These are phyloP conservation scores for Rhizopogon roseolus DNA, from an alignment of 768 basidiomycete species.

Conservation along the genomic window DNA sequence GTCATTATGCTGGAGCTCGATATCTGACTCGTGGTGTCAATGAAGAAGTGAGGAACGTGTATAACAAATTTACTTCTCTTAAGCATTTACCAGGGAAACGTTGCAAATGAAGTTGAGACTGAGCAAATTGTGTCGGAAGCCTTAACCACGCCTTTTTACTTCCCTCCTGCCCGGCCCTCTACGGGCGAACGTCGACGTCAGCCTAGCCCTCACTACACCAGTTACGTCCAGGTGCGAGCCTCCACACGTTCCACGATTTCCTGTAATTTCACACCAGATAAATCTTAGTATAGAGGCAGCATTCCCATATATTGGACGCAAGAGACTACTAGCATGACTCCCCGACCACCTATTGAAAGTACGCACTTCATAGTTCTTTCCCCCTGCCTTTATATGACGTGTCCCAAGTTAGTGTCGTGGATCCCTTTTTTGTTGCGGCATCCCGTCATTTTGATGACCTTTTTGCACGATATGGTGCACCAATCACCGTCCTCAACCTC, in stretches of 20 bases:
- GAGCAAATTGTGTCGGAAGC: constrained; percentile 96
- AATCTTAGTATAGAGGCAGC: constrained; percentile 79
- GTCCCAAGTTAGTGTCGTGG: constrained; percentile 76
- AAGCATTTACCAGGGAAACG: constrained; percentile 68
- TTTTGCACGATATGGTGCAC: constrained; percentile 83
- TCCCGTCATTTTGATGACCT: constrained; percentile 91
- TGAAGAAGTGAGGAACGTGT: constrained; percentile 55
- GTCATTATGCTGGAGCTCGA: constrained; percentile 93
- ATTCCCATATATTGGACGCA: constrained; percentile 98
- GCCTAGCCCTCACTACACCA: constrained; percentile 85
- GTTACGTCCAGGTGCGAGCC: constrained; percentile 77
- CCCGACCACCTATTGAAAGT: constrained; percentile 96
- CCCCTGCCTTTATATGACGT: constrained; percentile 2
- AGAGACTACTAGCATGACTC: constrained; percentile 85
- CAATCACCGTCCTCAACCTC: constrained; percentile 87
- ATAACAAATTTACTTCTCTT: background rate
- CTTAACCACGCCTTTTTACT: constrained; percentile 85
- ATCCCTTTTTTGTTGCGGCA: constrained; percentile 93
- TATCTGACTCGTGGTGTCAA: constrained; percentile 95
- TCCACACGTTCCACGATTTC: background rate
- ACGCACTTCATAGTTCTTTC: constrained; percentile 19
- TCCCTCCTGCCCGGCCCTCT: constrained; percentile 42
- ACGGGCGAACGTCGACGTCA: constrained; percentile 37
- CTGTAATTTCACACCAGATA: background rate
- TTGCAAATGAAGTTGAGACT: constrained; percentile 98